phyloP scores from a whole-genome alignment of 257 asterid species.

The Przewalskia tangutica region DNA sequence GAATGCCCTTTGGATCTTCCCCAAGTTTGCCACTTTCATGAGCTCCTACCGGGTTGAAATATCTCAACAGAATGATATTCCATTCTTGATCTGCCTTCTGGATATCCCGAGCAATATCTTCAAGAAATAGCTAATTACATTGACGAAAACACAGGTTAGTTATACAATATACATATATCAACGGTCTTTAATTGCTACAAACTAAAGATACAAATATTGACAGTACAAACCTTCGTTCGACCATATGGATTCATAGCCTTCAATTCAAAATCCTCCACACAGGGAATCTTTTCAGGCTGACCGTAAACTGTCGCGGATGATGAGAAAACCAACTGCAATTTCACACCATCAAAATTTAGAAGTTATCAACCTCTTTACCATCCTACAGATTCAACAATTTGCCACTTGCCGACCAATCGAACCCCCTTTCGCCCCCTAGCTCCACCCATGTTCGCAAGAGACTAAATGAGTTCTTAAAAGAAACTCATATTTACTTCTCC shows the following conservation, averaged over 20 bases:
- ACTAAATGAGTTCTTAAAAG: neutral
- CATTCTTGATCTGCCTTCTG: slow-evolving; percentile 62
- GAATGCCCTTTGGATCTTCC: slow-evolving; percentile 93
- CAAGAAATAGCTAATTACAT: slow-evolving; percentile 56
- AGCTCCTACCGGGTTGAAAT: slow-evolving; percentile 94
- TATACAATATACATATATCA: neutral
- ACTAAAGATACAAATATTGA: neutral
- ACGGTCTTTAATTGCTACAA: neutral
- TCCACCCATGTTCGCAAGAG: neutral
- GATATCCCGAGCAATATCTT: slow-evolving; percentile 81
- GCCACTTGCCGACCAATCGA: neutral
- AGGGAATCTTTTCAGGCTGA: slow-evolving; percentile 81
- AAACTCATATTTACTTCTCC: neutral
- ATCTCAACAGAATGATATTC: slow-evolving; percentile 78
- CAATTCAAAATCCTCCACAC: slow-evolving; percentile 68
- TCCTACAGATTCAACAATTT: neutral
- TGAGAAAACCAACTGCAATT: slow-evolving; percentile 76
- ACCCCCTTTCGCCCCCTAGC: neutral
- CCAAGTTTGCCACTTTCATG: slow-evolving; percentile 89
- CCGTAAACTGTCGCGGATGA: slow-evolving; percentile 98
- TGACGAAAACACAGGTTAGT: neutral
- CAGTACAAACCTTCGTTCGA: slow-evolving; percentile 63
- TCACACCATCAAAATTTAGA: neutral
- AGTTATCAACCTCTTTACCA: neutral
- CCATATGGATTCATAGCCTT: slow-evolving; percentile 98